Percentiles rank a stretch among this genome's conserved stretches.
Conservation (phyloP, 768 basidiomycete genomes). For the Boletus vermiculosoides region DNA sequence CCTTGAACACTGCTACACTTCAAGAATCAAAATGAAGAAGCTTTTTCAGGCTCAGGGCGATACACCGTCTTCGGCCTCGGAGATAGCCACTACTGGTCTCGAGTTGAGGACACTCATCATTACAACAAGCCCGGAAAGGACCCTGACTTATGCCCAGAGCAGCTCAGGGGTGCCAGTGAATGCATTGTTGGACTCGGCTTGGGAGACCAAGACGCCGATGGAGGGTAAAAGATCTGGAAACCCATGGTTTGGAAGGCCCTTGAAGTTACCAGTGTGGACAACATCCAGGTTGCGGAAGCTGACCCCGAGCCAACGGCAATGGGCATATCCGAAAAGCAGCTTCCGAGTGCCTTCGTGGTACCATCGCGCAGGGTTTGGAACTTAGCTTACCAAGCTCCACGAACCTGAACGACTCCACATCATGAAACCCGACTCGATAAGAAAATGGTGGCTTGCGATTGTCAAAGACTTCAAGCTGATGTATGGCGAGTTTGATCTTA, state of each 20-base stretch:
- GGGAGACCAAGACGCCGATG: conserved; percentile 96
- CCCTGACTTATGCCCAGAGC: conserved; percentile 73
- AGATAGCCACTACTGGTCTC: no score
- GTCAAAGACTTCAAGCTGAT: conserved; percentile 88
- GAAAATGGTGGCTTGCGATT: conserved; percentile 81
- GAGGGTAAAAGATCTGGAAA: conserved; percentile 96
- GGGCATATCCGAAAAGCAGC: conserved; percentile 87
- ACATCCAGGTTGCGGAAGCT: conserved; percentile 83
- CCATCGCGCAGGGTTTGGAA: conserved; percentile 89
- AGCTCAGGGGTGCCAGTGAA: conserved; percentile 77
- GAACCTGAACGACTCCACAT: no score
- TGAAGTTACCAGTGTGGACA: conserved; percentile 73
- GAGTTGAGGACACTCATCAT: conserved; percentile 57
- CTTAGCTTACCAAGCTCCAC: conserved; percentile 96
- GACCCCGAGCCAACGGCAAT: conserved; percentile 66
- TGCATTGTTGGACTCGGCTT: conserved; percentile 75
- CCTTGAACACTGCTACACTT: no score
- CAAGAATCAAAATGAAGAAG: no score
- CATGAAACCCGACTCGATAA: conserved; percentile 60
- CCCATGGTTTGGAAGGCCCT: conserved; percentile 89
- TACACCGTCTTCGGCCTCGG: no score
- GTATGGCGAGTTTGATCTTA: conserved; percentile 96
- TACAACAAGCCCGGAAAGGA: conserved; percentile 92
- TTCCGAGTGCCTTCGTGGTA: conserved; percentile 89
- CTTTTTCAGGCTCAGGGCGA: no score